A percentile compares a stretch with the other conserved stretches of the same genome.
phyloP scores from a whole-genome alignment of 495 filamentous ascomycete genomes.

The Aspergillus nanangensis region DNA sequence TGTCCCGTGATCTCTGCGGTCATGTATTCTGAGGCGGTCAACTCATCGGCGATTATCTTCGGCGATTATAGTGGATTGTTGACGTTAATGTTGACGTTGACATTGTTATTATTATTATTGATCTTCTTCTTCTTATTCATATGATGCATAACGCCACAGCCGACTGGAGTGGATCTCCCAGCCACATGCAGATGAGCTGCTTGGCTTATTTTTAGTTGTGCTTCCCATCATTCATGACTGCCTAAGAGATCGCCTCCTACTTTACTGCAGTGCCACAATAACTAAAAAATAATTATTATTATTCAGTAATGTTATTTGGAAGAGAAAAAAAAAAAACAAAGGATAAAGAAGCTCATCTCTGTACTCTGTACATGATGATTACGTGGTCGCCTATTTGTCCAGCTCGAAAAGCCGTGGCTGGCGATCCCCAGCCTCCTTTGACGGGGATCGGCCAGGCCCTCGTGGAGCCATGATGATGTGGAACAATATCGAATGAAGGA shows the following conservation, averaged over 20 bases:
- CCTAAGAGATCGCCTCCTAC: too few relatives aligned
- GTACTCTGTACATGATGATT: conserved; percentile 1
- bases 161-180: neutral
- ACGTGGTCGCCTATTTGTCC: conserved; percentile 3
- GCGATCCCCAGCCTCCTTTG: conserved; percentile 21
- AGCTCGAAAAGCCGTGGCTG: conserved; percentile 17
- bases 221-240: neutral
- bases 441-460: conserved; percentile 11
- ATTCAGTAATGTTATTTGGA: neutral
- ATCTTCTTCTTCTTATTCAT: neutral
- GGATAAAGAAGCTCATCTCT: neutral
- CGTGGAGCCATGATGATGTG: conserved; percentile 13
- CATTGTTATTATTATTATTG: too few relatives aligned
- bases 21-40: neutral
- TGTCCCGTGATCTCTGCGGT: too few relatives aligned
- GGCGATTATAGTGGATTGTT: neutral
- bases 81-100: neutral
- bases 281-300: too few relatives aligned
- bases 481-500: neutral
- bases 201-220: neutral
- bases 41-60: neutral
- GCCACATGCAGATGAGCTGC: neutral
- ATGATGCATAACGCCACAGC: neutral
- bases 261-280: too few relatives aligned
- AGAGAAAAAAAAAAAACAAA: neutral